Percentiles rank a stretch among this genome's conserved stretches.
These are phyloP conservation scores for Aspergillus uvarum DNA, from an alignment of 2,329 filamentous ascomycete genomes.

Conservation along the genomic window DNA sequence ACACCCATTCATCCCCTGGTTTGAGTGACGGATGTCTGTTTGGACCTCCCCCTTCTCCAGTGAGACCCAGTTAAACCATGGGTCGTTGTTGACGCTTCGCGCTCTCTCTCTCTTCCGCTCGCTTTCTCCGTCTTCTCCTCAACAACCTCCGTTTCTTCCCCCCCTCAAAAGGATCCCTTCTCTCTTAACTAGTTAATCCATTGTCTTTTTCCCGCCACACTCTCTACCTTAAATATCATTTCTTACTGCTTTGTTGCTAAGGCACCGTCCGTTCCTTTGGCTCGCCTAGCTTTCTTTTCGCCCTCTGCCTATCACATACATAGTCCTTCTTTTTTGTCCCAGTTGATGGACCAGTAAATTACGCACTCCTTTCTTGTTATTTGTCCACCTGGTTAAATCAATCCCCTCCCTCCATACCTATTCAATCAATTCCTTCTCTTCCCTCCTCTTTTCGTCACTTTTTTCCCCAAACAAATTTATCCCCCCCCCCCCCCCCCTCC, in stretches of 20 bases:
- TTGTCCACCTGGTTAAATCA: slow-evolving; percentile 6
- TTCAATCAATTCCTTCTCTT: background rate
- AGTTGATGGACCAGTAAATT: slow-evolving; percentile 10
- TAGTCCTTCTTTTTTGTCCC: slow-evolving; percentile 12
- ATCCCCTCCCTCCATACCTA: slow-evolving; percentile 1
- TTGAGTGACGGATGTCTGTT: slow-evolving; percentile 3
- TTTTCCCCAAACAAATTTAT: slow-evolving; percentile 7
- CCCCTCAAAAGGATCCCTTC: background rate
- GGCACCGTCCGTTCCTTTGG: slow-evolving; percentile 24
- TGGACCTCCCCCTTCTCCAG: background rate
- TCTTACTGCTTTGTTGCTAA: slow-evolving; percentile 17
- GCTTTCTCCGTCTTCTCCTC: slow-evolving; percentile 3
- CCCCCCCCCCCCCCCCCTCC: slow-evolving; percentile 9
- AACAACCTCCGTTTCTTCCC: slow-evolving; percentile 4
- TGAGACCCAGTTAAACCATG: slow-evolving; percentile 14
- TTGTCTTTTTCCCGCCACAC: background rate
- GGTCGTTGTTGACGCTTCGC: slow-evolving; percentile 16
- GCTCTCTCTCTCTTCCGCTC: slow-evolving; percentile 18
- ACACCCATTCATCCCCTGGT: background rate
- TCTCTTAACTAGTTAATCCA: background rate
- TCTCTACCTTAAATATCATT: slow-evolving; percentile 12
- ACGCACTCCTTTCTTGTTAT: slow-evolving; percentile 11
- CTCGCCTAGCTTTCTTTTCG: slow-evolving; percentile 3
- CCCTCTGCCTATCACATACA: slow-evolving; percentile 24
- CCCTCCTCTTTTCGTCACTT: slow-evolving; percentile 1